These are phyloP conservation scores for Cadophora malorum DNA, from an alignment of 2,329 filamentous ascomycete genomes.

Conservation along the genomic window DNA sequence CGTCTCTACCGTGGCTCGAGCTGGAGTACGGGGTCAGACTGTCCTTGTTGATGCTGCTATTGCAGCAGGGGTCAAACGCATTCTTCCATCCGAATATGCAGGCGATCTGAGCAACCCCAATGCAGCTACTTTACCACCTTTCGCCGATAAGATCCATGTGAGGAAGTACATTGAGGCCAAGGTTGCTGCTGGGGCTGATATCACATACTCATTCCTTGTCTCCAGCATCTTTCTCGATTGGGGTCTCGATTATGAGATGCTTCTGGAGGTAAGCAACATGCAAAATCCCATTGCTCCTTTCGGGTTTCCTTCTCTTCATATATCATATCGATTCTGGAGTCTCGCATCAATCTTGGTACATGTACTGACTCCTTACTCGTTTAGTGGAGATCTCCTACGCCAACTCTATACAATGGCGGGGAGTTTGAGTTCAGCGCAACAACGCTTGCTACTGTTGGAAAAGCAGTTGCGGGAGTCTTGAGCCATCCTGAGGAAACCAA, in stretches of 20 bases:
- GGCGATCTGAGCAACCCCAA: constrained; percentile 49
- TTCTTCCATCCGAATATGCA: constrained; percentile 65
- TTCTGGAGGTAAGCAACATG: too few relatives aligned
- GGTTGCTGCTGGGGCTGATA: constrained; percentile 46
- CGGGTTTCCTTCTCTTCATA: too few relatives aligned
- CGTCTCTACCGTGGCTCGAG: constrained; percentile 53
- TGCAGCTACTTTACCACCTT: constrained; percentile 55
- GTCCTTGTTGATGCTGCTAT: constrained; percentile 64
- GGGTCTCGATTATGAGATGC: constrained; percentile 46
- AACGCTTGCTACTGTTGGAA: constrained; percentile 53
- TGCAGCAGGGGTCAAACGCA: constrained; percentile 46
- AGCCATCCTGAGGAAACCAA: constrained; percentile 57
- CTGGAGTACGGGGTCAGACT: constrained; percentile 51
- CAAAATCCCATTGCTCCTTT: too few relatives aligned
- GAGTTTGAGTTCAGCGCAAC: constrained; percentile 55
- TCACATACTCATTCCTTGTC: constrained; percentile 62
- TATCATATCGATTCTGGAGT: too few relatives aligned
- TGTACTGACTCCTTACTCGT: constrained; percentile 50
- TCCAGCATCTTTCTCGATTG: constrained; percentile 66
- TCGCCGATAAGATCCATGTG: constrained; percentile 55
- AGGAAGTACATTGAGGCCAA: constrained; percentile 51
- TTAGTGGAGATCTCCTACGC: constrained; percentile 46
- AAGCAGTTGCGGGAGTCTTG: constrained; percentile 57
- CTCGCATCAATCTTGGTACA: too few relatives aligned
- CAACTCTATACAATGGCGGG: constrained; percentile 57